Percentiles rank a stretch among this genome's conserved stretches.
Evolutionary conservation across 2,329 filamentous ascomycete species (phyloP).

Genomic region (Pleurostoma richardsiae): DNA sequence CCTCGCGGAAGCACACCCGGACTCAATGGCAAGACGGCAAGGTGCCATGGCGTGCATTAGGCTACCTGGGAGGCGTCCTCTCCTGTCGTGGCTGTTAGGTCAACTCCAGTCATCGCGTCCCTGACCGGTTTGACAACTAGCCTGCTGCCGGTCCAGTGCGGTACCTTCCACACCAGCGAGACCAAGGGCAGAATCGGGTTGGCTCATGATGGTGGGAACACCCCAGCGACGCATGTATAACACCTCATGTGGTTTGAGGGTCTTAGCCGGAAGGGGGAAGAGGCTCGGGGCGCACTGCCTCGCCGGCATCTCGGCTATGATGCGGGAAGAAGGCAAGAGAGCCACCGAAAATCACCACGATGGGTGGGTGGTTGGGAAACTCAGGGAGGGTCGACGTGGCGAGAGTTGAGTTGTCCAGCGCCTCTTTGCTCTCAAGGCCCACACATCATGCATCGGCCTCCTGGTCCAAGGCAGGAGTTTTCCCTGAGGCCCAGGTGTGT

Average conservation of each 20-base stretch:
- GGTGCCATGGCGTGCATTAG: conserved; percentile 3
- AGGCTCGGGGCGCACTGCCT: too few relatives aligned
- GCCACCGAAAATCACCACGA: neutral
- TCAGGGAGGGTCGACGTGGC: neutral
- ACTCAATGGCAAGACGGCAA: neutral
- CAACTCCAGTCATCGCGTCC: too few relatives aligned
- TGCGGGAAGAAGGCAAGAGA: neutral
- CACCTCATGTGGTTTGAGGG: neutral
- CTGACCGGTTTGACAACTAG: too few relatives aligned
- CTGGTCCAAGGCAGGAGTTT: neutral
- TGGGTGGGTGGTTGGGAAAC: neutral
- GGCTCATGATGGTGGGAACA: neutral
- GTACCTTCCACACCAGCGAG: too few relatives aligned
- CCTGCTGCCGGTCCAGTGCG: too few relatives aligned
- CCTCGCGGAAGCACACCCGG: neutral
- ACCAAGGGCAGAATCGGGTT: too few relatives aligned
- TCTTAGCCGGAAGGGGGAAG: neutral
- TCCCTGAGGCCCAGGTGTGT: too few relatives aligned
- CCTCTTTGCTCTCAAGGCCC: neutral
- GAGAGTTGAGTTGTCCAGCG: neutral
- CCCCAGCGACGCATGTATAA: neutral
- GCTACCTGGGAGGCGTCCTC: neutral
- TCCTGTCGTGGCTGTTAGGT: neutral
- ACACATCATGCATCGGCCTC: neutral
- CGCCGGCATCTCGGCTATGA: neutral